phyloP scores from a whole-genome alignment of 208 protist genomes.

The Trichomonas vaginalis region DNA sequence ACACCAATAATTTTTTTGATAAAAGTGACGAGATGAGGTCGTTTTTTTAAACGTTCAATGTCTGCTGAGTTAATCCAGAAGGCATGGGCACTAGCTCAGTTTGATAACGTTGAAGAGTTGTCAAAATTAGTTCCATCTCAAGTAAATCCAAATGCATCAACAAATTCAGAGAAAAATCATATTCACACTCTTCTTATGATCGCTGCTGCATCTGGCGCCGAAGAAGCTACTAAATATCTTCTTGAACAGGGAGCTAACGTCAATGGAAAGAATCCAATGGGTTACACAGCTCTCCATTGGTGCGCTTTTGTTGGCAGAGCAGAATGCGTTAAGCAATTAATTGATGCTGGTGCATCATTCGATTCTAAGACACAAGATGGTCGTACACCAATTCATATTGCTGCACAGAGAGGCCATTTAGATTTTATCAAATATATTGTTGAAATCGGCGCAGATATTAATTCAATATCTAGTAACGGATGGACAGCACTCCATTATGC shows the following conservation, averaged over 20 bases:
- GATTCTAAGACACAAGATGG: constrained; percentile 1
- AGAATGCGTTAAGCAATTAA: neutral
- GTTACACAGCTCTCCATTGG: constrained; percentile 15
- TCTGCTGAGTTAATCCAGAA: neutral
- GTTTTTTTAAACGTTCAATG: no score
- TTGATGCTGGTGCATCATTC: neutral
- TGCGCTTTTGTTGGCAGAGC: neutral
- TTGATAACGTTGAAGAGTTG: neutral
- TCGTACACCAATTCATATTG: neutral
- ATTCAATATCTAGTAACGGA: neutral
- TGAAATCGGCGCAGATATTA: neutral
- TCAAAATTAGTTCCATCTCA: neutral
- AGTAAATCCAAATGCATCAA: neutral
- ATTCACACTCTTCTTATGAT: neutral
- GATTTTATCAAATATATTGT: neutral
- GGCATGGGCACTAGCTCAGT: neutral
- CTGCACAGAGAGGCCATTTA: neutral
- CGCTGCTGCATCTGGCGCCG: neutral
- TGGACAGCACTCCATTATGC: neutral
- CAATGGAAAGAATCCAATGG: neutral
- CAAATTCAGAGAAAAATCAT: neutral
- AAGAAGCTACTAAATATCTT: neutral
- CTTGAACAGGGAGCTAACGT: neutral
- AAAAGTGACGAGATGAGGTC: no score
- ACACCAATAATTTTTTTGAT: no score